phyloP scores from a whole-genome alignment of 371 early-diverging fungal genomes.

The Rhizopus microsporus region DNA sequence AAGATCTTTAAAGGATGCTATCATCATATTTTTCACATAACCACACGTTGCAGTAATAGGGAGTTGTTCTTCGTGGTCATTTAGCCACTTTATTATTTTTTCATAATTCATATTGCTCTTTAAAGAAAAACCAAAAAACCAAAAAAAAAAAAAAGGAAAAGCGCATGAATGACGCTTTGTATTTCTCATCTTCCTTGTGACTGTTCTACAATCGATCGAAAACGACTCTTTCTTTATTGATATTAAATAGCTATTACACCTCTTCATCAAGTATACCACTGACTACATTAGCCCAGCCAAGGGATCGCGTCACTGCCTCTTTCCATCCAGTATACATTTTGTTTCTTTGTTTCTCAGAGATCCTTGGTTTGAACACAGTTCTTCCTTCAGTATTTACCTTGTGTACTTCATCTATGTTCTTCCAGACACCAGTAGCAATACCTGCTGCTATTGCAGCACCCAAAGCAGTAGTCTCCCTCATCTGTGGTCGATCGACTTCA shows the following conservation, averaged over 20 bases:
- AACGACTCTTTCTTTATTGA: not conserved
- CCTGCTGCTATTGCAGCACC: slow-evolving; percentile 97
- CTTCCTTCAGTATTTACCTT: slow-evolving; percentile 41
- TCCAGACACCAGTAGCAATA: slow-evolving; percentile 78
- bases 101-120: not conserved
- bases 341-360: slow-evolving; percentile 57
- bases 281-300: slow-evolving; percentile 61
- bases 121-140: not conserved
- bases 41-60: slow-evolving; percentile 20
- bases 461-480: slow-evolving; percentile 94
- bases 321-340: slow-evolving; percentile 78
- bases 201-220: slow-evolving; percentile 4
- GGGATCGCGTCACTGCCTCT: slow-evolving; percentile 78
- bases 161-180: not conserved
- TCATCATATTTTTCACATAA: slow-evolving; percentile 8
- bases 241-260: not conserved
- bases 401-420: slow-evolving; percentile 35
- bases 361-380: slow-evolving; percentile 47
- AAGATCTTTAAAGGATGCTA: slow-evolving; percentile 2
- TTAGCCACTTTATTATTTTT: not conserved
- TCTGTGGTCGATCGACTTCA: slow-evolving; percentile 80
- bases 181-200: not conserved
- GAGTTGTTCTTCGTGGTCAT: not conserved
- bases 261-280: not conserved
- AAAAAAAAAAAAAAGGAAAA: slow-evolving; percentile 4